Conservation (phyloP, 805 yeast species). For the Ogataea haglerorum region DNA sequence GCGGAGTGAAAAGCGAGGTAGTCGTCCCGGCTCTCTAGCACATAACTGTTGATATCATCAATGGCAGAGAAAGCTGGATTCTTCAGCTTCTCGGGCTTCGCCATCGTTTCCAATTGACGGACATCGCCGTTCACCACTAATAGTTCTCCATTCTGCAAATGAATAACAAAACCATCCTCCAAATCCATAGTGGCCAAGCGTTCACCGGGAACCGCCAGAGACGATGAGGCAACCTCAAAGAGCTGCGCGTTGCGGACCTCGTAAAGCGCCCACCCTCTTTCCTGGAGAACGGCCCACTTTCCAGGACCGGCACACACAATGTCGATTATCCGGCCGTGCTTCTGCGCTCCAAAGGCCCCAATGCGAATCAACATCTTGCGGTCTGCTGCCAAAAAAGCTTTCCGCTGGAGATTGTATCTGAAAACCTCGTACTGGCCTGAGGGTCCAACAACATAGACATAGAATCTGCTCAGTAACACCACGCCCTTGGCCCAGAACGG, state of each 20-base stretch:
- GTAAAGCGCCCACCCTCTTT: constrained; percentile 31
- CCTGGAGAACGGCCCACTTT: constrained; percentile 27
- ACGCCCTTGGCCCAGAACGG: constrained; percentile 26
- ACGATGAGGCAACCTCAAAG: constrained; percentile 24
- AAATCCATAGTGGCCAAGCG: not conserved
- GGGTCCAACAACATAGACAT: constrained; percentile 20
- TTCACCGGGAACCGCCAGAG: constrained; percentile 22
- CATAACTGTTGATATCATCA: constrained; percentile 2
- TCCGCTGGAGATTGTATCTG: constrained; percentile 12
- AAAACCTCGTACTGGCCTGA: constrained; percentile 19
- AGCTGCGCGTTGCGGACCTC: constrained; percentile 12
- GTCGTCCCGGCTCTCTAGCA: constrained; percentile 3
- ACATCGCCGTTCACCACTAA: not conserved
- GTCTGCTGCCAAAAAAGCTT: constrained; percentile 11
- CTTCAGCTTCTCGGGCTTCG: too few relatives aligned
- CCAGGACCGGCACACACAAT: constrained; percentile 9
- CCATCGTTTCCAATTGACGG: not conserved
- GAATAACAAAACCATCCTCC: constrained; percentile 15
- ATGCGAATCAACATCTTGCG: constrained; percentile 8
- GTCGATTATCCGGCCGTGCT: constrained; percentile 22
- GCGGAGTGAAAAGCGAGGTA: not conserved
- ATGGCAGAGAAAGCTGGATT: too few relatives aligned
- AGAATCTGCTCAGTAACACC: constrained; percentile 18
- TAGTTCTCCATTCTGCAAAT: constrained; percentile 18
- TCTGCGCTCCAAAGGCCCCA: constrained; percentile 16